Conservation (phyloP, 768 basidiomycete genomes). For the Amanita rimosa region DNA sequence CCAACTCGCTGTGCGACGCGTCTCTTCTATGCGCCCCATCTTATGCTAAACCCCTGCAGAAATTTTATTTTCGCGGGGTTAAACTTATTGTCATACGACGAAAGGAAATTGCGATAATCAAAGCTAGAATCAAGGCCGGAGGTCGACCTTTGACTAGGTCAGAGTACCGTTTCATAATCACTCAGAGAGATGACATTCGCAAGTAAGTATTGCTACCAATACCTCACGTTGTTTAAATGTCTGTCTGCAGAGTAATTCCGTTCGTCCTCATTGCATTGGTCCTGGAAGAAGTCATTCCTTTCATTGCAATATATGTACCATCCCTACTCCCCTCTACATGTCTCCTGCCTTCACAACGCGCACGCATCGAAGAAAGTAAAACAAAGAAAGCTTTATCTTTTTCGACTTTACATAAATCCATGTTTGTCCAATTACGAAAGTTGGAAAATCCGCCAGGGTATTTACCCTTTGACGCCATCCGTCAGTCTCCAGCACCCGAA, state of each 20-base stretch:
- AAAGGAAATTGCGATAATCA: slow-evolving; percentile 41
- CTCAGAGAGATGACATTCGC: slow-evolving; percentile 53
- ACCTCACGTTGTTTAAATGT: neutral
- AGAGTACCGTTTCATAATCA: slow-evolving; percentile 60
- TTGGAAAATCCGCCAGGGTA: slow-evolving; percentile 22
- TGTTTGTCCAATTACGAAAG: slow-evolving; percentile 23
- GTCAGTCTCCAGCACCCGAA: slow-evolving; percentile 19
- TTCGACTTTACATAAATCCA: slow-evolving; percentile 21
- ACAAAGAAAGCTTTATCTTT: slow-evolving; percentile 34
- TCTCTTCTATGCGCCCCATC: slow-evolving; percentile 3
- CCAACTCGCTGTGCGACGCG: slow-evolving; percentile 28
- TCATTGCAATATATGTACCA: slow-evolving; percentile 80
- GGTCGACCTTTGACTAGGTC: slow-evolving; percentile 53
- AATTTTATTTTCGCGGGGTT: slow-evolving; percentile 77
- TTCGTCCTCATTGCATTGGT: slow-evolving; percentile 66
- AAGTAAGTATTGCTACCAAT: slow-evolving; percentile 36
- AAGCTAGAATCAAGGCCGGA: slow-evolving; percentile 42
- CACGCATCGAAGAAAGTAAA: slow-evolving; percentile 47
- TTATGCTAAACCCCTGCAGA: slow-evolving; percentile 26
- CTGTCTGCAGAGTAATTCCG: slow-evolving; percentile 50
- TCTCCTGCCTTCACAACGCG: slow-evolving; percentile 69
- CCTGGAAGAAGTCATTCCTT: slow-evolving; percentile 72
- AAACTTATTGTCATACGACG: slow-evolving; percentile 61
- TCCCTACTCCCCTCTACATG: slow-evolving; percentile 81
- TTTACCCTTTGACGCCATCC: slow-evolving; percentile 21